phyloP scores from a whole-genome alignment of 2,329 filamentous ascomycete species.

The Botrytis aclada region DNA sequence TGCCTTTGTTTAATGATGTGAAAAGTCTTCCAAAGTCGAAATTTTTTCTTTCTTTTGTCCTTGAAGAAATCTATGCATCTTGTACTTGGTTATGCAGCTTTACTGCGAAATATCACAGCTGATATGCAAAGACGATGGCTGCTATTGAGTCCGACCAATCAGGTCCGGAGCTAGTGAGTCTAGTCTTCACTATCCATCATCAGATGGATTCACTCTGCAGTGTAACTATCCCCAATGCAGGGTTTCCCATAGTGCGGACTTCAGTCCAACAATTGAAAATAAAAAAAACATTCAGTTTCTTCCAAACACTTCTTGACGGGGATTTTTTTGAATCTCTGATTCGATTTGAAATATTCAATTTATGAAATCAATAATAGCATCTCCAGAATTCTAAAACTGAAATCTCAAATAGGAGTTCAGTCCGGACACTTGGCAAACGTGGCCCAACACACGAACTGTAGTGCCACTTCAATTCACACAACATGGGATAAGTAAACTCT shows the following conservation, averaged over 20 bases:
- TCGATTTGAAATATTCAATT: not conserved
- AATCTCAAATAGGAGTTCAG: not conserved
- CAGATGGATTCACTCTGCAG: conserved; percentile 7
- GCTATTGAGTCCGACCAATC: not conserved
- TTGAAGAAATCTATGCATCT: not conserved
- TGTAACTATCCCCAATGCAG: conserved; percentile 3
- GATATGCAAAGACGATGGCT: not conserved
- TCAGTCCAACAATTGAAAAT: not conserved
- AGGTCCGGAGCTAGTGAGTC: not conserved
- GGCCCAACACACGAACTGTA: not conserved
- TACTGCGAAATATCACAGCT: not conserved
- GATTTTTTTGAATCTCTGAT: not conserved
- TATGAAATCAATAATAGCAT: not conserved
- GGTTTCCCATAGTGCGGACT: not conserved
- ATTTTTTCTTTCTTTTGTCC: not conserved
- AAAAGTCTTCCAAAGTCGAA: not conserved
- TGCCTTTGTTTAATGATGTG: not conserved
- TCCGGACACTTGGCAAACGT: not conserved
- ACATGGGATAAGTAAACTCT: not conserved
- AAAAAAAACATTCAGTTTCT: not conserved
- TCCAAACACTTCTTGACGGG: not conserved
- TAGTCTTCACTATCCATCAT: not conserved
- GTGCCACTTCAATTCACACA: conserved; percentile 2
- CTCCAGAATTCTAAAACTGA: not conserved
- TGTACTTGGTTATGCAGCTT: not conserved